A percentile compares a stretch with the other conserved stretches of the same genome.
phyloP scores from a whole-genome alignment of 257 asterid genomes.

The Nicotiana tomentosiformis region DNA sequence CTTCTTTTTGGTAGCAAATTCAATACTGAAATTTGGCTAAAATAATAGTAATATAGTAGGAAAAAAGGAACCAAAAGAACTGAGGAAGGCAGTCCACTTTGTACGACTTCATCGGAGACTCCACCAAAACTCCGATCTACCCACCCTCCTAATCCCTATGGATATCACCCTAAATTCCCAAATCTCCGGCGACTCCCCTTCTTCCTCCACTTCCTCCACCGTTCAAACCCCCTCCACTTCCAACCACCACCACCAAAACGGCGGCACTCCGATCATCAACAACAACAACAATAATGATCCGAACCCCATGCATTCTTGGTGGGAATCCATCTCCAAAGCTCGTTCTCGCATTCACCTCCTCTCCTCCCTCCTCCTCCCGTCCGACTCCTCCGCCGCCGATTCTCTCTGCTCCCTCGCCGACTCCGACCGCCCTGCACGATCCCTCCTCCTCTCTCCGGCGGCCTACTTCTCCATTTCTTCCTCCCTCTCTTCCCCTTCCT shows the following conservation, averaged over 20 bases:
- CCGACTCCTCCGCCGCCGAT: constrained; percentile 13
- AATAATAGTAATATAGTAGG: not conserved
- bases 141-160: constrained; percentile 27
- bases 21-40: not conserved
- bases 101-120: not conserved
- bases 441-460: constrained; percentile 74
- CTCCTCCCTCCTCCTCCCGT: constrained; percentile 48
- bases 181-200: constrained; percentile 55
- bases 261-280: constrained; percentile 20
- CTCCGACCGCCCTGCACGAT: constrained; percentile 89
- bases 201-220: constrained; percentile 53
- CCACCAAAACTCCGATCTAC: not conserved
- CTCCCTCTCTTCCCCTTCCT: constrained; percentile 40
- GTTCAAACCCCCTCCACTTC: constrained; percentile 14
- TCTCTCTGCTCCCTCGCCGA: constrained; percentile 62
- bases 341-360: constrained; percentile 91
- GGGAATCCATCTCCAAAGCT: constrained; percentile 95
- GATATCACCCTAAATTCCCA: constrained; percentile 40
- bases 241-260: constrained; percentile 18
- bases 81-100: not conserved
- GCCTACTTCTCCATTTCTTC: constrained; percentile 62
- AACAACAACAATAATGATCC: constrained; percentile 34
- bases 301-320: constrained; percentile 78
- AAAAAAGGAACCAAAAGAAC: not conserved
- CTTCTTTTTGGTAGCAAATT: no score